Evolutionary conservation across 768 basidiomycete species (phyloP).

Genomic region (Lentinula sp.): DNA sequence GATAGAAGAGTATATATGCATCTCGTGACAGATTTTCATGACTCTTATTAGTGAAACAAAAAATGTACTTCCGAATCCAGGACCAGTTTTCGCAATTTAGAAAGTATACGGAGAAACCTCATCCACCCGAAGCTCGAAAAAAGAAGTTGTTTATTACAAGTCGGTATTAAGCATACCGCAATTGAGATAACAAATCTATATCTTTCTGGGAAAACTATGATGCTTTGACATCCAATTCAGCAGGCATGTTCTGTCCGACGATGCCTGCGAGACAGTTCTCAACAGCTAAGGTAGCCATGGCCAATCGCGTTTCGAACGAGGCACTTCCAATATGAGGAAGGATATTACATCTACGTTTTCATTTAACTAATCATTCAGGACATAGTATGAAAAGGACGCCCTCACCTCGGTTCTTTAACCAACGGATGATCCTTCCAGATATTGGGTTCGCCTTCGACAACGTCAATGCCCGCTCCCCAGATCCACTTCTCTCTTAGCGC

Average conservation of each 20-base stretch:
- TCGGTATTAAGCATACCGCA: not conserved
- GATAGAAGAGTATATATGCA: not conserved
- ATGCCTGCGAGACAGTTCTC: constrained; percentile 62
- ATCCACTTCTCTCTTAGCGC: constrained; percentile 77
- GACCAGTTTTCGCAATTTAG: not conserved
- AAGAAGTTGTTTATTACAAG: not conserved
- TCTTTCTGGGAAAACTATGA: not conserved
- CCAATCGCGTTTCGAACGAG: constrained; percentile 75
- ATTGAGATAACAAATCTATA: not conserved
- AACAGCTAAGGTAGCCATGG: constrained; percentile 75
- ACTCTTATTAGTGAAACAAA: not conserved
- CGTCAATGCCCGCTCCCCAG: constrained; percentile 91
- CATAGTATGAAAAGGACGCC: not conserved
- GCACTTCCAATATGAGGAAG: constrained; percentile 92
- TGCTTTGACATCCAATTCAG: constrained; percentile 29
- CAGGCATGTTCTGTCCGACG: constrained; percentile 46
- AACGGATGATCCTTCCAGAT: constrained; percentile 71
- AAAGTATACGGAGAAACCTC: not conserved
- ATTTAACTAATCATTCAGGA: not conserved
- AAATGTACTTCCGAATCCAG: not conserved
- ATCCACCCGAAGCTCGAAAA: too few relatives aligned
- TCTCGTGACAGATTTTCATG: not conserved
- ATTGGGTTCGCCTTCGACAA: constrained; percentile 88
- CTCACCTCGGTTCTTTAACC: constrained; percentile 68
- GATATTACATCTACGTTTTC: constrained; percentile 55